Evolutionary conservation across 768 basidiomycete species (phyloP).

Genomic region (Suillus brevipes): DNA sequence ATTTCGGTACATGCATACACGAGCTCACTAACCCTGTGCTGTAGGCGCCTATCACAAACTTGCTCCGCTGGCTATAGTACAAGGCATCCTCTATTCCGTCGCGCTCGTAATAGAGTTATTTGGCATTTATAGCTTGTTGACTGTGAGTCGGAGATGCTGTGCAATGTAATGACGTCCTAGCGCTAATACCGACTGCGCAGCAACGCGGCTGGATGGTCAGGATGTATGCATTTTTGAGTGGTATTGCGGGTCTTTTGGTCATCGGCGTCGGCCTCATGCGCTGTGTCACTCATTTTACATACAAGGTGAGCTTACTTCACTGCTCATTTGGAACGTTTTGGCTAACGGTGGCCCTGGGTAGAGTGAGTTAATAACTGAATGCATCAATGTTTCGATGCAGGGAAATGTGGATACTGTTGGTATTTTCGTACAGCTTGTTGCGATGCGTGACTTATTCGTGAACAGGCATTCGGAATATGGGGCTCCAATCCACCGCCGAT

Average conservation of each 20-base stretch:
- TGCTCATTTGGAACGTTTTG: neutral
- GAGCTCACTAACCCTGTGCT: constrained; percentile 5
- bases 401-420: constrained; percentile 36
- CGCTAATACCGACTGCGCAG: constrained; percentile 31
- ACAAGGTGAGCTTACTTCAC: constrained; percentile 51
- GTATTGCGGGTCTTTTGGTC: constrained; percentile 47
- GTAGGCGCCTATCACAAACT: constrained; percentile 47
- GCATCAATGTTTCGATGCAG: constrained; percentile 41
- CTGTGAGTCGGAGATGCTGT: constrained; percentile 41
- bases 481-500: constrained; percentile 43
- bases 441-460: constrained; percentile 24
- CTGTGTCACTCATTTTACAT: constrained; percentile 62
- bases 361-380: constrained; percentile 61
- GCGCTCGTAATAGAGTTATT: constrained; percentile 53
- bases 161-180: neutral
- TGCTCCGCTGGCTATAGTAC: constrained; percentile 53
- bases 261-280: constrained; percentile 54
- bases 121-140: constrained; percentile 50
- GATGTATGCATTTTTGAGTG: constrained; percentile 54
- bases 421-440: neutral
- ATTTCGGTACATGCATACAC: neutral
- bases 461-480: constrained; percentile 53
- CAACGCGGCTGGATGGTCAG: constrained; percentile 56
- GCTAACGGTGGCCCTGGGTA: constrained; percentile 28
- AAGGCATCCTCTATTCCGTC: constrained; percentile 58